Base-by-base conservation (phyloP, 2,329 filamentous ascomycete species). In the Cladophialophora bantiana region DNA sequence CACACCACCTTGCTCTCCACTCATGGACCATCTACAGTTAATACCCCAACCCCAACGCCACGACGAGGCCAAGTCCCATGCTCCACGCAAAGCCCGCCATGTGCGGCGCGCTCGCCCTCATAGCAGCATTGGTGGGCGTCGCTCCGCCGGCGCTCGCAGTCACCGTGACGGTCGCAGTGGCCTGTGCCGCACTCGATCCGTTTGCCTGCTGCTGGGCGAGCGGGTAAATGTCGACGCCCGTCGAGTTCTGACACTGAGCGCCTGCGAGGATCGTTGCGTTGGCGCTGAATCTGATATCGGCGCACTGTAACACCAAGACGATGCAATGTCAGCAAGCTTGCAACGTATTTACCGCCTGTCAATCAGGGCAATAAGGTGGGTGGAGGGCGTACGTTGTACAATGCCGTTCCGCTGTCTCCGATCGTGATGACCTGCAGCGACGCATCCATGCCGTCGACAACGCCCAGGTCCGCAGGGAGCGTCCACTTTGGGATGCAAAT, bases 401-500 rank as follows among this genome's bases (percentile, higher is more conserved):
- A 70, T 7, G 78, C 76, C 59, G 75, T 77, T 0, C 82, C 82
- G 1, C 72, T 74, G 26, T 77, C 73, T 0, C 74, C 72, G 45
- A 83, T 73, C 67, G 83, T 81, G 40, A 83, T 78, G 38, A 83
- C 75, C 72, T 84, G 82, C 32, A 84, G 70, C 45, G 72, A 79
- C 0, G 78, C 82, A 62, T 81, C 77, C 38, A 74, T 68, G 1
- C 81, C 82, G 18, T 71, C 78, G 45, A 68, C 66, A 18, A 77
- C 68, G 7, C 65, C 66, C 4, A 77, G 69, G 57, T 60, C 74
- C 57, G 10, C 74, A 66, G 77, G 77, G 2, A 78, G 68, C 5
- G 54, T 57, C 10, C 80, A 71, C 42, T 79, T 76, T 10, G 78
- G 77, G 10, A 83, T 74, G 69, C 82, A 84, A 59, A 83, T 80